A percentile compares a stretch with the other conserved stretches of the same genome.
These are phyloP conservation scores for Colletotrichum orbiculare DNA, from an alignment of 2,329 filamentous ascomycete genomes.

Conservation along the genomic window DNA sequence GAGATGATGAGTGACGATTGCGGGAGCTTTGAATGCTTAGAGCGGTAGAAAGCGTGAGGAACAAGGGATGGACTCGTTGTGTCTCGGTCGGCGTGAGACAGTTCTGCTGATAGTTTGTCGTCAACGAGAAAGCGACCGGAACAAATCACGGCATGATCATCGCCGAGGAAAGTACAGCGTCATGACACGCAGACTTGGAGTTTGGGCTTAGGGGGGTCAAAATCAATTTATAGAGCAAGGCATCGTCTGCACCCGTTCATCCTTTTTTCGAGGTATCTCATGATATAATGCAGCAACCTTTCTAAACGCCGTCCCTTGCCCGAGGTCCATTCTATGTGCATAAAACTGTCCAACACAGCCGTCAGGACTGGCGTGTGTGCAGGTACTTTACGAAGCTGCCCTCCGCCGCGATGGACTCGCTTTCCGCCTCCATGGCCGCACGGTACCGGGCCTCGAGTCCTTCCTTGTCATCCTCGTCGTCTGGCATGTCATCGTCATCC, in stretches of 20 bases:
- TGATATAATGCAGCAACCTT: slow-evolving; percentile 36
- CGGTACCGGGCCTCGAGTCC: slow-evolving; percentile 82
- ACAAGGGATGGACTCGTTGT: background rate
- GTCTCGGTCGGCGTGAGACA: too few relatives aligned
- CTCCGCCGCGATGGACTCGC: slow-evolving; percentile 61
- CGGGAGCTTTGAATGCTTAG: background rate
- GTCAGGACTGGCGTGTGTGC: slow-evolving; percentile 52
- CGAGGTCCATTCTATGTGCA: slow-evolving; percentile 38
- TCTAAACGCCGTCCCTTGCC: slow-evolving; percentile 33
- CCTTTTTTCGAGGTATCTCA: slow-evolving; percentile 37
- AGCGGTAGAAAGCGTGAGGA: background rate
- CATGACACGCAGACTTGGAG: slow-evolving; percentile 25
- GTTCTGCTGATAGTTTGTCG: too few relatives aligned
- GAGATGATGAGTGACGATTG: slow-evolving; percentile 60
- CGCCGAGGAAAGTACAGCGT: too few relatives aligned
- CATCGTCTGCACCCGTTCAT: slow-evolving; percentile 33
- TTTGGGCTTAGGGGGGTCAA: slow-evolving; percentile 29
- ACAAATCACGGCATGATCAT: too few relatives aligned
- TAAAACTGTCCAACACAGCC: slow-evolving; percentile 35
- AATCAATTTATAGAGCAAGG: slow-evolving; percentile 37
- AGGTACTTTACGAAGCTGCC: slow-evolving; percentile 73
- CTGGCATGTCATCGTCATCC: slow-evolving; percentile 67
- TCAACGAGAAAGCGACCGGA: too few relatives aligned
- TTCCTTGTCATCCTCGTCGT: slow-evolving; percentile 70
- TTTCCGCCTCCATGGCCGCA: slow-evolving; percentile 74